Evolutionary conservation across 176 grass and related monocot genomes (phyloP), one percentile per base, ranked within the genome.

Genomic region (Oryza punctata): DNA sequence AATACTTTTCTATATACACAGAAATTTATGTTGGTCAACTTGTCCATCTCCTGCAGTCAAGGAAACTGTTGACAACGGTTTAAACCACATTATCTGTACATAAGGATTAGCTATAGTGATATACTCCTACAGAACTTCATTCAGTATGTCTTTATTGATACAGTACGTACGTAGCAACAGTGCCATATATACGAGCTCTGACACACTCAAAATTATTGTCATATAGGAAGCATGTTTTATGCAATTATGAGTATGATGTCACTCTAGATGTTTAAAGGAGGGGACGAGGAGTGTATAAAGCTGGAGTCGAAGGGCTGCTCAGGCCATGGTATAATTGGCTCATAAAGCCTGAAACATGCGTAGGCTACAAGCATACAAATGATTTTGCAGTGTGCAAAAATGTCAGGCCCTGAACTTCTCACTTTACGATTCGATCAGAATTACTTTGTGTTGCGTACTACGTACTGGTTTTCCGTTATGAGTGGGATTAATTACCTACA

Each of bases 331-430:
- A 86, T 86, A 86, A 90, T 90, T 78, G 27, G 15, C 59, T 19
- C 60, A 1, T 46, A 90, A 90, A 86, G 88, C 88, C 79, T 86
- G 83, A 67, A 67, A 82, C 73, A 67, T 30, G 84, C 79, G 88
- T 86, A 59, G 73, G 7, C 78, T 67, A 49, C 84, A 90, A 86
- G 88, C 44, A 78, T 85, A 32, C 0, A 59, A 41, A 64, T 65
- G 24, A 81, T n/a, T 87, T 72, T 70, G 46, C 40, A 24, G 35
- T 14, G 68, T 15, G 23, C 6, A 25, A 67, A 76, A 77, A 33
- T 15, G 3, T 21, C 61, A 18, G 29, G 19, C n/a, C 14, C 7
- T 5, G 5, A 84, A 38, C 28, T 50, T 33, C 19, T 71, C 7
- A 10, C 75, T 41, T 41, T 41, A 11, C 10, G 40, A 41, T 41